These are phyloP conservation scores for Tulasnella sp. DNA, from an alignment of 768 basidiomycete genomes.

Conservation along the genomic window DNA sequence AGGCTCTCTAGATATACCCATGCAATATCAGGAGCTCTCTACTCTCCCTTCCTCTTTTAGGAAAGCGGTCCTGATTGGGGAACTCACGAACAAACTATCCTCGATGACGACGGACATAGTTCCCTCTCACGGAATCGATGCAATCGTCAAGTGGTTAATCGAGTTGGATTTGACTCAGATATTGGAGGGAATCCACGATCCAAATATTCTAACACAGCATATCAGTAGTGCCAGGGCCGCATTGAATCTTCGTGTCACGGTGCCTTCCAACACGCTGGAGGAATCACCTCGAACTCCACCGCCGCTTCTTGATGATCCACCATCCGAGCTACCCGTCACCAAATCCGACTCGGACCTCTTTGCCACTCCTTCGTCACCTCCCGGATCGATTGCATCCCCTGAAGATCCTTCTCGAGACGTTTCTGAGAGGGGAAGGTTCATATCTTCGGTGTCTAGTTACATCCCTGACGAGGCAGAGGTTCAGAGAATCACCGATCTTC, in stretches of 20 bases:
- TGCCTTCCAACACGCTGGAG: slow-evolving; percentile 26
- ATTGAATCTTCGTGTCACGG: slow-evolving; percentile 26
- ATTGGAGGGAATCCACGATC: slow-evolving; percentile 60
- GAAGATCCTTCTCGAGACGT: slow-evolving; percentile 20
- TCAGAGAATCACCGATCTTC: slow-evolving; percentile 54
- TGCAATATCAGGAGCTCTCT: slow-evolving; percentile 78
- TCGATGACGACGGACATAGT: slow-evolving; percentile 38
- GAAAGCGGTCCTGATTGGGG: slow-evolving; percentile 73
- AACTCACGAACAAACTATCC: slow-evolving; percentile 63
- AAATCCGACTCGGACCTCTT: slow-evolving; percentile 68
- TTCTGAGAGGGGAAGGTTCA: slow-evolving; percentile 68
- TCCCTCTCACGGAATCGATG: slow-evolving; percentile 42
- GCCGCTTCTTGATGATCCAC: slow-evolving; percentile 78
- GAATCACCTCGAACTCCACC: slow-evolving; percentile 35
- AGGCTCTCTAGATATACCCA: slow-evolving; percentile 66
- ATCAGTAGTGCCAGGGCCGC: slow-evolving; percentile 29
- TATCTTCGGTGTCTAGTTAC: slow-evolving; percentile 48
- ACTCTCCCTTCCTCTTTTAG: slow-evolving; percentile 75
- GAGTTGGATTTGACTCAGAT: slow-evolving; percentile 60
- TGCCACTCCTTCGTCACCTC: slow-evolving; percentile 65
- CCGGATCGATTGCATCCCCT: slow-evolving; percentile 46
- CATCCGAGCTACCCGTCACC: slow-evolving; percentile 67
- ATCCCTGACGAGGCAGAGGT: slow-evolving; percentile 40
- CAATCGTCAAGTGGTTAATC: slow-evolving; percentile 61
- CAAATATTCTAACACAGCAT: slow-evolving; percentile 50